Base-by-base conservation (phyloP, 768 basidiomycete genomes). In the Mycena filopes region DNA sequence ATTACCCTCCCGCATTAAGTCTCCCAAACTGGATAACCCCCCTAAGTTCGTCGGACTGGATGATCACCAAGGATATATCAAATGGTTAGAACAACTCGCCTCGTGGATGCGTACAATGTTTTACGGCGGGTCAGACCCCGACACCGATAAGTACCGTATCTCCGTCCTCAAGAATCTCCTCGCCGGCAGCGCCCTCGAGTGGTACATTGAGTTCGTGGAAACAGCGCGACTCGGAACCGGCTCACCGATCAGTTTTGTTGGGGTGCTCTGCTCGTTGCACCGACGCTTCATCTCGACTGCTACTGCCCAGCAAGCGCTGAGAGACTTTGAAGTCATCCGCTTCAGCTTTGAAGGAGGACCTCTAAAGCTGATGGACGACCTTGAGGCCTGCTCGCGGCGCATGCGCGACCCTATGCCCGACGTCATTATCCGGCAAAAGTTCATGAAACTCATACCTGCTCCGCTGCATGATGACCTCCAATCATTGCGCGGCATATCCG, bases 271-370 rank as follows among this genome's bases (percentile, higher is more conserved):
- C 23, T 20, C 13, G 3, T 6, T 55, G 0, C 54, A 55, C 10
- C 28, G 9, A 3, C 42, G 54, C 45, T 63, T 58, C 46, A 58
- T 58, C 11, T 47, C 56, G 2, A 29, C 56, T 1, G 56, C 56
- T 8, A 58, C 45, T 0, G 56, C 45, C 10, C 55, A 57, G 5
- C 28, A 57, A 0, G 55, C 55, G 2, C 40, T 36, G n/a, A 10
- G 45, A 3, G 56, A 58, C 20, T 58, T 58, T 23, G 46, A 58
- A 3, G n/a, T 21, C 8, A 16, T 58, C 9, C 9, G 29, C 23
- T 58, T 26, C 23, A 58, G 47, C 4, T 2, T 21, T 4, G 43
- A 47, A 1, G 46, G 47, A 5, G 56, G 46, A 11, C 56, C 45
- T 4, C 45, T 58, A 4, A 55, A 55, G 16, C 18, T 55, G 7